These are phyloP conservation scores for Mycena latifolia DNA, from an alignment of 768 basidiomycete genomes.

Conservation along the genomic window DNA sequence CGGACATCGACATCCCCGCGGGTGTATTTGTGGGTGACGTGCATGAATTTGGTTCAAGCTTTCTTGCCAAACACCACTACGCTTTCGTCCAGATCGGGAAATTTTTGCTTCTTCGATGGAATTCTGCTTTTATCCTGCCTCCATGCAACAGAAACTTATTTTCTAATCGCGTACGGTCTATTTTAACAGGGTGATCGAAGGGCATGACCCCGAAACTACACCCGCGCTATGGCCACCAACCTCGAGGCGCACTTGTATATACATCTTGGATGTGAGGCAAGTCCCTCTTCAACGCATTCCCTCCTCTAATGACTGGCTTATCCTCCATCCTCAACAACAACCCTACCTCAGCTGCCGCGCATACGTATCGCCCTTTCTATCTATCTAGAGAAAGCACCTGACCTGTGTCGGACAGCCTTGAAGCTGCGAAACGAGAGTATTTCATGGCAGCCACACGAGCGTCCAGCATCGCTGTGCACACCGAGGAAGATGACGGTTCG, in stretches of 20 bases:
- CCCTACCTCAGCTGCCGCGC: neutral
- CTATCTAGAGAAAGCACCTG: slow-evolving; percentile 6
- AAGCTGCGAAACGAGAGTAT: slow-evolving; percentile 17
- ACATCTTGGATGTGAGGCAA: neutral
- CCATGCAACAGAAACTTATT: too few relatives aligned
- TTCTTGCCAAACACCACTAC: too few relatives aligned
- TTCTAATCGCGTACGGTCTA: too few relatives aligned
- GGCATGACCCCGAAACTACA: too few relatives aligned
- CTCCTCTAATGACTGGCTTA: neutral
- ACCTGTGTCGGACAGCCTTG: slow-evolving; percentile 19
- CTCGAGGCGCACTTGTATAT: slow-evolving; percentile 10
- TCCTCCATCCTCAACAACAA: neutral
- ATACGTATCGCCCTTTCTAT: slow-evolving; percentile 26
- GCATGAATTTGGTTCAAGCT: too few relatives aligned
- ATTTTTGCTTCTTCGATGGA: too few relatives aligned
- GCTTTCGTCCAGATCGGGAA: too few relatives aligned
- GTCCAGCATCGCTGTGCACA: neutral
- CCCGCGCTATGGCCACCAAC: neutral
- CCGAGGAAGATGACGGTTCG: neutral
- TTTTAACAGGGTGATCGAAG: too few relatives aligned
- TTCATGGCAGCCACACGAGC: neutral
- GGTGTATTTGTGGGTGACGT: neutral
- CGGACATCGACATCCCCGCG: slow-evolving; percentile 63
- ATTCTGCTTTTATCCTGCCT: too few relatives aligned
- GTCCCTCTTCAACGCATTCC: too few relatives aligned